Conservation (phyloP, 75 land plant genomes). For the Selaginella moellendorffii region DNA sequence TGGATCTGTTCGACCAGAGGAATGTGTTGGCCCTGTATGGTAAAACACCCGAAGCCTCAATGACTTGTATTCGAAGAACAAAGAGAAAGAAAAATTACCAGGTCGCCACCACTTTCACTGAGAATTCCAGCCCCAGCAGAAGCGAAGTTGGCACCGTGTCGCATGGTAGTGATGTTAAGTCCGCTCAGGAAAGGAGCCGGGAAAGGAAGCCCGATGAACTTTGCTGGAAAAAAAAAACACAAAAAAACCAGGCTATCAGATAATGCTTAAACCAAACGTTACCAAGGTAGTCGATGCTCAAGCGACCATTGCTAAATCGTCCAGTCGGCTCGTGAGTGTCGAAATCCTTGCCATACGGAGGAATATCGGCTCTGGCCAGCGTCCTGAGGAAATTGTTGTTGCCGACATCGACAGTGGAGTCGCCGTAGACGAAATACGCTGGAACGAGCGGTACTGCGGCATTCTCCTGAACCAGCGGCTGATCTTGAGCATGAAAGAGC, state of each 20-base stretch:
- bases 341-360: slow-evolving; percentile 5
- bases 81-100: not conserved
- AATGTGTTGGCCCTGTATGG: slow-evolving; percentile 51
- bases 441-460: not conserved
- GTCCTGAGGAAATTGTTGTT: slow-evolving; percentile 1
- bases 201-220: not conserved
- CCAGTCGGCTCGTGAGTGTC: slow-evolving; percentile 1
- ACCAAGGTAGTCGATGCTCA: slow-evolving; percentile 8
- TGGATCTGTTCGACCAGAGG: slow-evolving; percentile 51
- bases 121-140: slow-evolving; percentile 7
- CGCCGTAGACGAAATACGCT: not conserved
- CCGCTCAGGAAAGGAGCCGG: slow-evolving; percentile 4
- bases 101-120: slow-evolving; percentile 7
- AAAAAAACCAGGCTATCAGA: not conserved
- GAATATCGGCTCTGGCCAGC: not conserved
- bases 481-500: not conserved
- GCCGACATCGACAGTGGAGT: slow-evolving; percentile 2
- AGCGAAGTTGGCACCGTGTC: not conserved
- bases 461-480: not conserved
- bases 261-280: not conserved
- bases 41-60: not conserved
- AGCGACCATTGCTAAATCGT: not conserved
- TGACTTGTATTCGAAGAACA: not conserved
- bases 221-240: not conserved
- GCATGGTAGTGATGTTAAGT: not conserved